Percentiles rank a stretch among this genome's conserved stretches.
Evolutionary conservation across 768 basidiomycete genomes (phyloP).

Genomic region (Candolleomyces efflorescens): DNA sequence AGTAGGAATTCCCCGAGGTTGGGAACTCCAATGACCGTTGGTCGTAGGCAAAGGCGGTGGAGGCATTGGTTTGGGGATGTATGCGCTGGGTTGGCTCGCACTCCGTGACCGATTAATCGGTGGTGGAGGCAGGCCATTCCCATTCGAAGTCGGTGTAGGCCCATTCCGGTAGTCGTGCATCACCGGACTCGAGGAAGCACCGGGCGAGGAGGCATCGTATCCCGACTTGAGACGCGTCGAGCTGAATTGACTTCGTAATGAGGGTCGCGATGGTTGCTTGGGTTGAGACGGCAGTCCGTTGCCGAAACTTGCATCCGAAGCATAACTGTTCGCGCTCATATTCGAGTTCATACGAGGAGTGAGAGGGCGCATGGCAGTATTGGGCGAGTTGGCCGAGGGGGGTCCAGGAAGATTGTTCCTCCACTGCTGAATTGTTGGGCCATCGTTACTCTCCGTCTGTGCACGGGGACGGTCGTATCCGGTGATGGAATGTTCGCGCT

Average conservation of each 20-base stretch:
- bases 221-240: constrained; percentile 52
- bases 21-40: constrained; percentile 37
- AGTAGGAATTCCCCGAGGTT: constrained; percentile 20
- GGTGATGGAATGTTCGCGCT: constrained; percentile 41
- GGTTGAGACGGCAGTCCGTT: constrained; percentile 19
- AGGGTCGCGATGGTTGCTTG: constrained; percentile 34
- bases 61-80: constrained; percentile 51
- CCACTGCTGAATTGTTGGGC: constrained; percentile 64
- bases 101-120: constrained; percentile 61
- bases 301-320: constrained; percentile 44
- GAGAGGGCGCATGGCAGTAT: constrained; percentile 32
- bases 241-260: constrained; percentile 67
- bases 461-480: constrained; percentile 54
- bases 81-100: constrained; percentile 74
- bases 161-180: constrained; percentile 24
- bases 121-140: constrained; percentile 20
- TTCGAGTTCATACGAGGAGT: constrained; percentile 46
- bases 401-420: constrained; percentile 39
- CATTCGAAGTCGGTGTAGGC: constrained; percentile 14
- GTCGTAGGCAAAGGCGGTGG: constrained; percentile 47
- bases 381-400: constrained; percentile 21
- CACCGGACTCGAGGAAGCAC: constrained; percentile 5
- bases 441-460: constrained; percentile 65
- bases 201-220: constrained; percentile 31
- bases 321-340: constrained; percentile 36